Conservation (phyloP, 176 grass and related monocot genomes). For the Carex cristatella region DNA sequence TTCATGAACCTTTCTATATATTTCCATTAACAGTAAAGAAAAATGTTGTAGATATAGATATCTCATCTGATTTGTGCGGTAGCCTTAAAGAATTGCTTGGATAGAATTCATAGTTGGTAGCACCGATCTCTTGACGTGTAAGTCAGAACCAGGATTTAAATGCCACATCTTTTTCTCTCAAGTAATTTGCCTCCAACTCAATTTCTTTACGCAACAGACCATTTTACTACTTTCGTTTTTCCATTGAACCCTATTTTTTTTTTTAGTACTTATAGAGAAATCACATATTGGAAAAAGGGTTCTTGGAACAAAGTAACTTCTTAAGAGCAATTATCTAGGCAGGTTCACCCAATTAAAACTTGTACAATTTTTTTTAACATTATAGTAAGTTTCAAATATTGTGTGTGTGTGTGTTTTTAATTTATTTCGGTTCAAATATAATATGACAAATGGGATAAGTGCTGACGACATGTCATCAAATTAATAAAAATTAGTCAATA, state of each 20-base stretch:
- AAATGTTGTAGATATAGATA: neutral
- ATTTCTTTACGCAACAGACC: slow-evolving; percentile 12
- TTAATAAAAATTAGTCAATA: neutral
- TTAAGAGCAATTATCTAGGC: neutral
- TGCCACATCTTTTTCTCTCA: neutral
- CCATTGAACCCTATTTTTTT: neutral
- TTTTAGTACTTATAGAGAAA: neutral
- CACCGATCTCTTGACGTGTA: slow-evolving; percentile 11
- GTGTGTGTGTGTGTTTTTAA: too few relatives aligned
- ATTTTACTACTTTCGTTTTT: neutral
- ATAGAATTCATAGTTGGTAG: neutral
- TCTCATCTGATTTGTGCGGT: neutral
- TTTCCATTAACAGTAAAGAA: neutral
- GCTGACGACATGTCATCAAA: neutral
- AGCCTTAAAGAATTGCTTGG: neutral
- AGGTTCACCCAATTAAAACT: neutral
- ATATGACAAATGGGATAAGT: neutral
- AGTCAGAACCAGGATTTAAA: neutral
- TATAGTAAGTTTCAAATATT: neutral
- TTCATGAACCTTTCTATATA: neutral
- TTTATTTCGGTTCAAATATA: neutral
- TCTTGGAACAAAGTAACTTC: neutral
- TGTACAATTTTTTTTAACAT: neutral
- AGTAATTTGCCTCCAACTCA: neutral
- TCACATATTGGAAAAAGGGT: neutral